Percentiles rank a stretch among this genome's conserved stretches.
These are phyloP conservation scores for Heimioporus sp. DNA, from an alignment of 768 basidiomycete species.

Conservation along the genomic window DNA sequence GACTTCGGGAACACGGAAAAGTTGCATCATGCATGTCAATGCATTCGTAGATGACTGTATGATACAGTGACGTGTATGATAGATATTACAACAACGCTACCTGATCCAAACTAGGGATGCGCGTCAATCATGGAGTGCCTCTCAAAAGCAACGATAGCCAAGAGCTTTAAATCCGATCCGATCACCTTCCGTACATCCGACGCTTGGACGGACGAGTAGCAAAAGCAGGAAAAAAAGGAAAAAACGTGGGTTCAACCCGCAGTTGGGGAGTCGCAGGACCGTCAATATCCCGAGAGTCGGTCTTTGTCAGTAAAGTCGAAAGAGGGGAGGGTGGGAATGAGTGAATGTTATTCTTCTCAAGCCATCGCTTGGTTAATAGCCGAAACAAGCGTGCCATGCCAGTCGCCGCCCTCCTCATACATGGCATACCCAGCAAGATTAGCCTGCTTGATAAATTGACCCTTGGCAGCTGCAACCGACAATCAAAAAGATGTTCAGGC, in stretches of 20 bases:
- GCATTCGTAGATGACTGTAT: background rate
- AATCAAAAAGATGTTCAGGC: background rate
- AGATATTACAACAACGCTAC: background rate
- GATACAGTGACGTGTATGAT: background rate
- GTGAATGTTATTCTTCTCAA: slow-evolving; percentile 8
- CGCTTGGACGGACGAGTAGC: slow-evolving; percentile 11
- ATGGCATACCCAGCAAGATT: slow-evolving; percentile 44
- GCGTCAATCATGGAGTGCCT: slow-evolving; percentile 5
- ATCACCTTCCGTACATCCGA: slow-evolving; percentile 5
- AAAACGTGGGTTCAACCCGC: slow-evolving; percentile 10
- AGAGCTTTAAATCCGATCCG: background rate
- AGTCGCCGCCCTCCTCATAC: slow-evolving; percentile 47
- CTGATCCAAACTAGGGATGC: background rate
- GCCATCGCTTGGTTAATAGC: slow-evolving; percentile 32
- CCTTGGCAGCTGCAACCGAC: slow-evolving; percentile 38
- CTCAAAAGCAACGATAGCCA: slow-evolving; percentile 6
- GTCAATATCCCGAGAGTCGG: slow-evolving; percentile 17
- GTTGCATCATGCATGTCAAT: background rate
- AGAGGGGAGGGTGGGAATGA: background rate
- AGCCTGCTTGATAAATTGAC: slow-evolving; percentile 34
- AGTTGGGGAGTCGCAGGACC: background rate
- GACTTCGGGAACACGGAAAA: too few species aligned
- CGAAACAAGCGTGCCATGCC: slow-evolving; percentile 32
- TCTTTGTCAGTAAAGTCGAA: slow-evolving; percentile 18
- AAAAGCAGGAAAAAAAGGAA: background rate